These are phyloP conservation scores for Plenodomus tracheiphilus DNA, from an alignment of 2,329 filamentous ascomycete genomes.

Conservation along the genomic window DNA sequence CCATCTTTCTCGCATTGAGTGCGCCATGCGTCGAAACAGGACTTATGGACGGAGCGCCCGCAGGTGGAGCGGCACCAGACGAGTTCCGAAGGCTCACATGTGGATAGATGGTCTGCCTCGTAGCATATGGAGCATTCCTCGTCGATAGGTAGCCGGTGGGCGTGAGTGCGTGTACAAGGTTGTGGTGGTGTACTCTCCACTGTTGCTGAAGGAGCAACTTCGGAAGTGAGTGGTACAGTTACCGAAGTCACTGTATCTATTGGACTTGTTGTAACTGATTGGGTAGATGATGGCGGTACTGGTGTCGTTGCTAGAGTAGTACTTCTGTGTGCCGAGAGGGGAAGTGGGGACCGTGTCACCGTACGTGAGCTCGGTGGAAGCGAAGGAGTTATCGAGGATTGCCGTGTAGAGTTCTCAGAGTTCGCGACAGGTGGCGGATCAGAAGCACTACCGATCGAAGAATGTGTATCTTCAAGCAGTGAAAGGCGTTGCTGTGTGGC, in stretches of 20 bases:
- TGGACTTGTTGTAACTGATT: neutral
- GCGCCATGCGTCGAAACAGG: constrained; percentile 20
- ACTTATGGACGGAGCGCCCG: constrained; percentile 15
- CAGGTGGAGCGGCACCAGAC: constrained; percentile 24
- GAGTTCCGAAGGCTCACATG: constrained; percentile 3
- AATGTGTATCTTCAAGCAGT: neutral
- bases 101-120: constrained; percentile 6
- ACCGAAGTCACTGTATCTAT: neutral
- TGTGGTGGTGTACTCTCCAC: neutral
- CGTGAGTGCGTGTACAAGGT: constrained; percentile 12
- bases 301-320: neutral
- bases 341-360: neutral
- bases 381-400: neutral
- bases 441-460: neutral
- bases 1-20: neutral
- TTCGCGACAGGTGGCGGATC: constrained; percentile 4
- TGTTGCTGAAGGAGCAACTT: neutral
- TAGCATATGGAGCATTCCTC: constrained; percentile 27
- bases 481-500: constrained; percentile 2
- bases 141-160: constrained; percentile 16
- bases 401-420: no score
- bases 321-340: neutral
- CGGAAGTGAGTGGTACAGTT: neutral
- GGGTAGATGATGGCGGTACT: neutral
- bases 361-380: neutral